Evolutionary conservation across 2,329 filamentous ascomycete genomes (phyloP).

Genomic region (Chalara sp.): DNA sequence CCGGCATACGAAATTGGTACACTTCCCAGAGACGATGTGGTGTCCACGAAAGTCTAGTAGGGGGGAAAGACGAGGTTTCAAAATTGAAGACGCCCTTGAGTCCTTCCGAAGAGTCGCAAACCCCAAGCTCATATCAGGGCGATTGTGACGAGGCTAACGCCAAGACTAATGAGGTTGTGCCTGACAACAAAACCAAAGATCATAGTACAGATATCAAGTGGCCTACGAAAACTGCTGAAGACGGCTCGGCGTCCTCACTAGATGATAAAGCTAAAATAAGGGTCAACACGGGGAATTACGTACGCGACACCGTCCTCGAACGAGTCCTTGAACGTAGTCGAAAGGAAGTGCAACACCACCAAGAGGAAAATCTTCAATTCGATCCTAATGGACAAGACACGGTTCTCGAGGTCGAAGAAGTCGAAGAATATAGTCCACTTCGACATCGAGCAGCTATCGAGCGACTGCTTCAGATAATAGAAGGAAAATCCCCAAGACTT

Average conservation of each 20-base stretch:
- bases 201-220: background rate
- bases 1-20: conserved; percentile 50
- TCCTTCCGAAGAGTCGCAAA: background rate
- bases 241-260: background rate
- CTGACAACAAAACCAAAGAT: background rate
- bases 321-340: background rate
- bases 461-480: conserved; percentile 51
- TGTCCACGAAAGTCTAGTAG: conserved; percentile 34
- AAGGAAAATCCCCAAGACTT: conserved; percentile 45
- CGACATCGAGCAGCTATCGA: conserved; percentile 59
- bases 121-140: background rate
- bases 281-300: background rate
- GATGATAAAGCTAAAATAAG: background rate
- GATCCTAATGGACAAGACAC: background rate
- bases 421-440: conserved; percentile 52
- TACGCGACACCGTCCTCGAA: background rate
- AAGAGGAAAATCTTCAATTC: background rate
- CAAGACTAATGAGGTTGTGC: background rate
- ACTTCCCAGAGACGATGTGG: conserved; percentile 29
- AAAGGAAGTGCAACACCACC: background rate
- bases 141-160: background rate
- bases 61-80: conserved; percentile 39
- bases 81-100: background rate
- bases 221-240: background rate
- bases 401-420: background rate